phyloP scores from a whole-genome alignment of 345 rosid species.

The Noccaea caerulescens region DNA sequence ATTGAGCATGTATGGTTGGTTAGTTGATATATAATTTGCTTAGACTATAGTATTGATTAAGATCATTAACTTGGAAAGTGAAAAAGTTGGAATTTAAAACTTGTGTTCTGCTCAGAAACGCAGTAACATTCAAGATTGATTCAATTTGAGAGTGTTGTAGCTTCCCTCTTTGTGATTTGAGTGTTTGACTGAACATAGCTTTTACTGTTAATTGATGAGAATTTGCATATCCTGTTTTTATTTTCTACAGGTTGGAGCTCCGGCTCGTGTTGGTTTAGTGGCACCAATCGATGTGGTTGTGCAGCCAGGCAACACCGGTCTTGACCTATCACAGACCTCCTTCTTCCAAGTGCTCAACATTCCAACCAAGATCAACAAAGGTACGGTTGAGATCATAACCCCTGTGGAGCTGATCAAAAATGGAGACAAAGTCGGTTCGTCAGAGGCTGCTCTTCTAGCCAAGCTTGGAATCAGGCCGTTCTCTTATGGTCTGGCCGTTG shows the following conservation, averaged over 20 bases:
- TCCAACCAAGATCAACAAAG: conserved; percentile 98
- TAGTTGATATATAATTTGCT: conserved; percentile 1
- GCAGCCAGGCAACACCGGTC: conserved; percentile 96
- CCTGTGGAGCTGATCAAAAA: conserved; percentile 93
- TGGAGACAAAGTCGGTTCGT: conserved; percentile 96
- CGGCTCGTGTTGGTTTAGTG: conserved; percentile 96
- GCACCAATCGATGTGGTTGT: conserved; percentile 95
- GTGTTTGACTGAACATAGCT: background rate
- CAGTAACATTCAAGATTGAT: too few relatives aligned
- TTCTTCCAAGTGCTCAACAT: conserved; percentile 98
- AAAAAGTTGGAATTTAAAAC: too few relatives aligned
- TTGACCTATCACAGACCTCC: conserved; percentile 96
- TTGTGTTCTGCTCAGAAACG: too few relatives aligned
- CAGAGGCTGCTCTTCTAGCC: conserved; percentile 90
- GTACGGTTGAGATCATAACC: conserved; percentile 93
- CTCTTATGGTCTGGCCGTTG: conserved; percentile 83
- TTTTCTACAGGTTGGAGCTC: conserved; percentile 83
- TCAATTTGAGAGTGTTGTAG: background rate
- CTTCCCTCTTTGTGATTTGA: background rate
- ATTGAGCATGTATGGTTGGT: background rate
- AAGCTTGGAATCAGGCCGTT: conserved; percentile 94
- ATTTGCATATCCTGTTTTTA: background rate
- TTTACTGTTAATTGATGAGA: conserved; percentile 11
- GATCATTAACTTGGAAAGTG: background rate
- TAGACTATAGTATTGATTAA: background rate